phyloP scores from a whole-genome alignment of 768 basidiomycete species.

The Tricholoma flavovirens region DNA sequence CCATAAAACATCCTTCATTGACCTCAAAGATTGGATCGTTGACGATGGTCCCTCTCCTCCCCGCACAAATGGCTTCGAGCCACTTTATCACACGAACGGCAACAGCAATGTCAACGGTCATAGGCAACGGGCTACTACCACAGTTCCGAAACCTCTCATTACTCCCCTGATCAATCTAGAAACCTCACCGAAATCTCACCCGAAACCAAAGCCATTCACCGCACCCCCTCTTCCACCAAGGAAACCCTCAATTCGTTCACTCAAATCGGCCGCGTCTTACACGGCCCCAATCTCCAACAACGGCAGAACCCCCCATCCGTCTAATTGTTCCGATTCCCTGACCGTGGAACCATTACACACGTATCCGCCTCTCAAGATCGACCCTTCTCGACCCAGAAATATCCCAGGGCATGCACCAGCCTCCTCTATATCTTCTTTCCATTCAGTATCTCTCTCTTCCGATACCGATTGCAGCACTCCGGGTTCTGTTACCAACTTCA shows the following conservation, averaged over 20 bases:
- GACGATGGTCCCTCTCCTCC: conserved; percentile 46
- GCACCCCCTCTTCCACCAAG: conserved; percentile 64
- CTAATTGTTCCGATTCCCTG: conserved; percentile 40
- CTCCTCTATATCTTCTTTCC: conserved; percentile 78
- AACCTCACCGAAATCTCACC: conserved; percentile 37
- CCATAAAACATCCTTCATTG: conserved; percentile 58
- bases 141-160: conserved; percentile 9
- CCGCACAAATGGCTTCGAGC: conserved; percentile 15
- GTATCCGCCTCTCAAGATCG: conserved; percentile 44
- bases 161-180: conserved; percentile 54
- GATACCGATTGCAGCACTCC: conserved; percentile 43
- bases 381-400: conserved; percentile 26
- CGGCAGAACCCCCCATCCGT: conserved; percentile 20
- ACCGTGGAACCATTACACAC: conserved; percentile 53
- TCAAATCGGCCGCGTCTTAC: conserved; percentile 36
- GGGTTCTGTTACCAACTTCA: conserved; percentile 36
- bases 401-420: conserved; percentile 47
- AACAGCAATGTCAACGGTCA: conserved; percentile 5
- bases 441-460: conserved; percentile 76
- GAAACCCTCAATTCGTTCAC: conserved; percentile 48
- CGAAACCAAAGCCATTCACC: conserved; percentile 26
- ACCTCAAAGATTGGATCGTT: conserved; percentile 69
- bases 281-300: conserved; percentile 18
- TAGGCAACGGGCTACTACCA: conserved; percentile 18
- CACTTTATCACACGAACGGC: conserved; percentile 4